Percentiles rank a stretch among this genome's conserved stretches.
Conservation (phyloP, 208 protist genomes). For the Trypanosomatidae sp. region DNA sequence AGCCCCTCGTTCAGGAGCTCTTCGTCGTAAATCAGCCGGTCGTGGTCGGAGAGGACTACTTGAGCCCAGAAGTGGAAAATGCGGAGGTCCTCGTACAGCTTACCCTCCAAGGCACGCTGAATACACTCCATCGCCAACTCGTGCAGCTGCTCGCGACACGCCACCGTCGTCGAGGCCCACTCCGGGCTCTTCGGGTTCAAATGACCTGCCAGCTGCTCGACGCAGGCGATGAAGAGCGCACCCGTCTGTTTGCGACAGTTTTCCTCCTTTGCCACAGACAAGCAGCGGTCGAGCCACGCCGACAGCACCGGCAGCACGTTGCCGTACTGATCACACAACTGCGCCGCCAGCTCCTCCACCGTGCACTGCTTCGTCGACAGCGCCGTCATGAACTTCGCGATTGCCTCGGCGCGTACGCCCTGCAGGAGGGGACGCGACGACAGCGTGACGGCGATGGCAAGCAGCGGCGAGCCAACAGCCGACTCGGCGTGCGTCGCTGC, state of each 20-base stretch:
- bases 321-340: conserved; percentile 44
- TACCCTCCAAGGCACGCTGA: conserved; percentile 39
- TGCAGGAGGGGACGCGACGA: conserved; percentile 23
- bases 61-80: conserved; percentile 78
- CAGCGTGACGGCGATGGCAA: conserved; percentile 9
- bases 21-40: conserved; percentile 57
- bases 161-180: conserved; percentile 9
- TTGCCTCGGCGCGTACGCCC: conserved; percentile 34
- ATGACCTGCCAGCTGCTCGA: conserved; percentile 8
- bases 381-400: conserved; percentile 64
- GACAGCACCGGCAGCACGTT: conserved; percentile 40
- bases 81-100: conserved; percentile 68
- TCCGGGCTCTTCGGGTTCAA: conserved; percentile 15
- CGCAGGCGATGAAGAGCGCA: conserved; percentile 39
- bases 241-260: conserved; percentile 58
- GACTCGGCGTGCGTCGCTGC: conserved; percentile 11
- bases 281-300: conserved; percentile 63
- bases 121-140: conserved; percentile 44
- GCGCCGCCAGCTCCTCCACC: conserved; percentile 29
- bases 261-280: conserved; percentile 70
- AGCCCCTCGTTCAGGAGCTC: conserved; percentile 72
- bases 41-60: conserved; percentile 61
- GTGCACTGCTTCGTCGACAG: conserved; percentile 21
- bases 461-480: neutral
- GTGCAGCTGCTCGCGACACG: conserved; percentile 38